Conservation (phyloP, 2,329 filamentous ascomycete species). For the Coccinonectria pachysandricola region DNA sequence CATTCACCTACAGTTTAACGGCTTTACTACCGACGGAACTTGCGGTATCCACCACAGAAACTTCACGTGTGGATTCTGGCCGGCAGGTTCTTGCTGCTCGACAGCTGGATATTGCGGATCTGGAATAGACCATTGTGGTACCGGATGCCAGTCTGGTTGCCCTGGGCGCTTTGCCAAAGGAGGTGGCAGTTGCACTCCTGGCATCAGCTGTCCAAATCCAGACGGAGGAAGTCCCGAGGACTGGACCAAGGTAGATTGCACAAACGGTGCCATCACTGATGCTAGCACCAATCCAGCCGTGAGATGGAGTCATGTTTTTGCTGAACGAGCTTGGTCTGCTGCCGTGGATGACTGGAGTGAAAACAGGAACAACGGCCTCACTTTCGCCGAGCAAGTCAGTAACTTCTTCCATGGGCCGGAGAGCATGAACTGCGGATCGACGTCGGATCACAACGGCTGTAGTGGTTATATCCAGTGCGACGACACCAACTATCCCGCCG, state of each 20-base stretch:
- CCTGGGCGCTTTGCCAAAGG: no score
- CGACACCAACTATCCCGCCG: neutral
- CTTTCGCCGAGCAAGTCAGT: constrained; percentile 2
- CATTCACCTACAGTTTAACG: no score
- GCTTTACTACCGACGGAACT: constrained; percentile 2
- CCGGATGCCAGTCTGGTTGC: constrained; percentile 4
- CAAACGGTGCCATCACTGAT: no score
- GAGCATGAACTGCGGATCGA: constrained; percentile 1
- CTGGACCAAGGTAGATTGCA: constrained; percentile 1
- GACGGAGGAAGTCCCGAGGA: neutral
- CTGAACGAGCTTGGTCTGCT: no score
- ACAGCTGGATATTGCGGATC: constrained; percentile 3
- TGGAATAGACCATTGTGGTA: constrained; percentile 1
- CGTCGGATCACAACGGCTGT: constrained; percentile 2
- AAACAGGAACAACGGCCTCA: no score
- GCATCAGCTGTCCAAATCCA: constrained; percentile 1
- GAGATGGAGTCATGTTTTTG: no score
- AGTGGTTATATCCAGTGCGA: constrained; percentile 1
- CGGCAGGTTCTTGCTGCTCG: constrained; percentile 7
- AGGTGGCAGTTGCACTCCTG: neutral
- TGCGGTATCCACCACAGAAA: constrained; percentile 3
- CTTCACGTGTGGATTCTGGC: constrained; percentile 2
- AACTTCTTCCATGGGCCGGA: constrained; percentile 3
- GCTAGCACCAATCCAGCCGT: no score
- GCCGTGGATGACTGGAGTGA: no score